phyloP scores from a whole-genome alignment of 345 rosid genomes.

The Lepidium didymum region DNA sequence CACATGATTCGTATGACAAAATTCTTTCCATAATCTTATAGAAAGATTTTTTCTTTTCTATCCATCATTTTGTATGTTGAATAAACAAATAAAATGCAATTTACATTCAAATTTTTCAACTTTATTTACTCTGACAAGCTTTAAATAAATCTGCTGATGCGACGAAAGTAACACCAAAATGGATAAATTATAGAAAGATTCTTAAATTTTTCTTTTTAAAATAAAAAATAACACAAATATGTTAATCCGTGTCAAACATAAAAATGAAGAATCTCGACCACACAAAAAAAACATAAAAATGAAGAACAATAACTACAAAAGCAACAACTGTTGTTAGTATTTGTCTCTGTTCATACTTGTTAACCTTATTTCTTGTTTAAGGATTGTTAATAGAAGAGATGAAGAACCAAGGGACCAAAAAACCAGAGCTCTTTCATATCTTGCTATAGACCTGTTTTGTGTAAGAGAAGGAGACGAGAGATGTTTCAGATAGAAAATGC shows the following conservation, averaged over 20 bases:
- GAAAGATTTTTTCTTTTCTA: neutral
- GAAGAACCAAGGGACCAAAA: constrained; percentile 5
- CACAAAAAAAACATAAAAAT: neutral
- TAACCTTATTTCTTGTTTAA: neutral
- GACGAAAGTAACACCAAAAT: neutral
- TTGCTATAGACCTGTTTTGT: constrained; percentile 10
- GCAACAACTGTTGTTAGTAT: neutral
- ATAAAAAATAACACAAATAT: neutral
- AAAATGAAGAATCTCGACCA: neutral
- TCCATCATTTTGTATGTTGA: neutral
- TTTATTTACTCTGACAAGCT: constrained; percentile 8
- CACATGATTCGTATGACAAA: constrained; percentile 16
- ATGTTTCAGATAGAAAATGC: constrained; percentile 1
- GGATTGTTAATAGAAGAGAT: neutral
- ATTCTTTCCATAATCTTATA: constrained; percentile 9
- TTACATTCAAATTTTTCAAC: neutral
- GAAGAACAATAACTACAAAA: neutral
- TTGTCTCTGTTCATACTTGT: constrained; percentile 1
- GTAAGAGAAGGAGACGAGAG: neutral
- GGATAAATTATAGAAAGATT: neutral
- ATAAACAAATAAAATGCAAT: neutral
- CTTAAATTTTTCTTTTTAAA: neutral
- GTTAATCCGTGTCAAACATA: neutral
- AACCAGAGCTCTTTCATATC: constrained; percentile 18
- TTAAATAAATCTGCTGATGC: neutral